Evolutionary conservation across 768 basidiomycete species (phyloP), one percentile per base, ranked within the genome.

Genomic region (Galerina marginata): DNA sequence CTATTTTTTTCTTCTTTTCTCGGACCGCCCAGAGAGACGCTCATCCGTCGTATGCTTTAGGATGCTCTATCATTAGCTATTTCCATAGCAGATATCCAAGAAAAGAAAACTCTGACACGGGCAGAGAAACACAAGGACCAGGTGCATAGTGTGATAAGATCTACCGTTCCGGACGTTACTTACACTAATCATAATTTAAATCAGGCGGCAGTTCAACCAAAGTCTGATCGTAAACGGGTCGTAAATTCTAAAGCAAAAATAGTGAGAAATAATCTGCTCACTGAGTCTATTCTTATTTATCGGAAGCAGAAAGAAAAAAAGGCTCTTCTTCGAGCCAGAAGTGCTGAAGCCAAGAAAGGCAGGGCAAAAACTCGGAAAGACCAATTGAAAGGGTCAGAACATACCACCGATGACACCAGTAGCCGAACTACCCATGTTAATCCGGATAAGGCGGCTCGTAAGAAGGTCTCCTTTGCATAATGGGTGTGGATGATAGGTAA

Each of bases 11-110:
- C 49, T 51, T 56, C 33, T 59, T 26, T 9, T 53, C 47, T 20
- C 29, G 10, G 26, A 46, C 52, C 36, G 23, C 40, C 60, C 49
- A 44, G 23, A 42, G 54, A 50, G 49, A 57, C 37, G 42, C 54
- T 59, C 33, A 54, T 29, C 23, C 36, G 26, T 47, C 47, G 14
- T 52, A 38, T 57, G 9, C 36, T 56, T 57, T 63, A 85, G 85
- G 83, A 84, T 61, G 77, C 79, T 5, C 63, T 83, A 59, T 71
- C 70, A 52, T 69, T 86, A 11, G 85, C 84, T n/a, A 65, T 73
- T 60, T 77, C 77, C 39, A 83, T 86, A 67, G 79, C 72, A n/a
- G 68, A 67, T 37, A 67, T 62, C 14, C 79, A 83, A 60, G 84
- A 86, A 70, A 67, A 82, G 65, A 83, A 79, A 56, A 62, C 74